Evolutionary conservation across 2,329 filamentous ascomycete species (phyloP), one percentile per base, ranked within the genome.

Genomic region (Phoma sp.): DNA sequence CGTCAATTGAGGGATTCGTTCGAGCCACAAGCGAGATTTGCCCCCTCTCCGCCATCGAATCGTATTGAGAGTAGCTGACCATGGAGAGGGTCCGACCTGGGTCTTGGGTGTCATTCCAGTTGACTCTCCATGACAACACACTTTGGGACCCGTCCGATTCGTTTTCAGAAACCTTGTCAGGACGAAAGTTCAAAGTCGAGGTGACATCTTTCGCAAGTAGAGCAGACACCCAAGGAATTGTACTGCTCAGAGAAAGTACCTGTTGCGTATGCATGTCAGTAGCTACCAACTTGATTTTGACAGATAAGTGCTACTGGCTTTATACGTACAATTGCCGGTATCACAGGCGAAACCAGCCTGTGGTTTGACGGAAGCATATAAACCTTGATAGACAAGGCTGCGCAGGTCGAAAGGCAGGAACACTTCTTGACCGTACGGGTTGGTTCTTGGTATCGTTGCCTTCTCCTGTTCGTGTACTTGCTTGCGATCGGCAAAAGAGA

Each of bases 151-250:
- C 25, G 25, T 27, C 25, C 8, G 25, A 5, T 27, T 27, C 8
- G 8, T 27, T 27, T 5, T 4, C 8, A 8, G 8, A 27, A 27
- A 27, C 25, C 25, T 8, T 27, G 25, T 27, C 41, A 55, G 40
- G 10, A 36, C 36, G 14, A 36, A 27, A 29, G 22, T 23, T 24
- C 41, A 46, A 4, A 36, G 41, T 47, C 24, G 42, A 46, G 8
- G 47, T 48, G 8, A 52, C 48, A n/a, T 62, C 47, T 27, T 43
- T n/a, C 9, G 23, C 59, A 62, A 4, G 22, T 35, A 27, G 48
- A 57, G 18, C 59, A 62, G 10, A 56, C 42, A 2, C 33, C 57
- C 4, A 60, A 11, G 11, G 59, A 52, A 30, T 40, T 55, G 47
- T 58, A 55, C 22, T 42, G 29, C 6, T 22, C 29, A 13, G 50